Evolutionary conservation across 2,329 filamentous ascomycete genomes (phyloP).

Genomic region (Fusarium sp.): DNA sequence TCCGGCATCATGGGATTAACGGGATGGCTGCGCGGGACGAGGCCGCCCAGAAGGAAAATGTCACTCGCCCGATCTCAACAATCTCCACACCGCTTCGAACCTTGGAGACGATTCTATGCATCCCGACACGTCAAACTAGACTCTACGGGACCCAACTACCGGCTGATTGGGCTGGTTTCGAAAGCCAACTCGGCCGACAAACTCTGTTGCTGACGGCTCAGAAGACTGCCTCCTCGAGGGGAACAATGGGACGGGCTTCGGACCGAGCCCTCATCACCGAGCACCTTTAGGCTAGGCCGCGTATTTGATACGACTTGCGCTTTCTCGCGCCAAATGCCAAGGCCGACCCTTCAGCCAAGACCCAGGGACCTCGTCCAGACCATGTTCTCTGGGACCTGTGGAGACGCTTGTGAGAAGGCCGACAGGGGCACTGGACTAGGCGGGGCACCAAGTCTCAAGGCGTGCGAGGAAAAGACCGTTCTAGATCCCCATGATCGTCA

Average conservation of each 20-base stretch:
- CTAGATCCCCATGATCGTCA: constrained; percentile 43
- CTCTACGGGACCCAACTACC: neutral
- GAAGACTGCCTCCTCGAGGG: neutral
- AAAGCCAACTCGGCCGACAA: constrained; percentile 21
- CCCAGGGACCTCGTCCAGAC: constrained; percentile 27
- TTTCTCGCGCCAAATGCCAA: constrained; percentile 23
- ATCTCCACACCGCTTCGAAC: constrained; percentile 29
- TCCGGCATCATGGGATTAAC: constrained; percentile 28
- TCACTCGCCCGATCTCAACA: neutral
- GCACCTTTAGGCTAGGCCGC: neutral
- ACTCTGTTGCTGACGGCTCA: constrained; percentile 2
- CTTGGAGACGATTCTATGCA: constrained; percentile 4
- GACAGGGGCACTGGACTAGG: constrained; percentile 28
- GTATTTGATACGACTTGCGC: neutral
- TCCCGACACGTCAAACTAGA: neutral
- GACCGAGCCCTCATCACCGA: constrained; percentile 1
- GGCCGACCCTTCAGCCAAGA: constrained; percentile 25
- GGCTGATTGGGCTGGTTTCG: neutral
- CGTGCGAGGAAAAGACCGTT: constrained; percentile 38
- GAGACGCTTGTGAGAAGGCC: constrained; percentile 13
- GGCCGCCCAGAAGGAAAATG: constrained; percentile 5
- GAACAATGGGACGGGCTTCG: constrained; percentile 1
- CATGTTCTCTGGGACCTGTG: constrained; percentile 25
- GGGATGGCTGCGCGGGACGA: constrained; percentile 32
- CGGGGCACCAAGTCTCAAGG: constrained; percentile 22